Conservation (phyloP, 106 monocot genomes). For the Iris macrosiphon region DNA sequence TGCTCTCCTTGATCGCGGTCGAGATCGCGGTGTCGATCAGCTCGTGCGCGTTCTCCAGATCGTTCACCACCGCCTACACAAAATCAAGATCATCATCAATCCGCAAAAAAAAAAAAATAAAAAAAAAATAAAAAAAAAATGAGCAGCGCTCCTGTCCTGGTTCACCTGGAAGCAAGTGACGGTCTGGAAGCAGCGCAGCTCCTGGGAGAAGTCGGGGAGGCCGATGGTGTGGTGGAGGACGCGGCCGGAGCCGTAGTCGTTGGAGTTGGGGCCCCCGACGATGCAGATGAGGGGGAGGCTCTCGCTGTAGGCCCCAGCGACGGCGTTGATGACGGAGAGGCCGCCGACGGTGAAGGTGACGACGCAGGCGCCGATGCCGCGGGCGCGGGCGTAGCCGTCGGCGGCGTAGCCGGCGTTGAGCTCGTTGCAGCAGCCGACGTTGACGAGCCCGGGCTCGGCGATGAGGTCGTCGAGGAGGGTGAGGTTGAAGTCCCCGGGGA, state of each 20-base stretch:
- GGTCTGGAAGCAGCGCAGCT: conserved; percentile 63
- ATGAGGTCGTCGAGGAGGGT: conserved; percentile 37
- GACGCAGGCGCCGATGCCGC: conserved; percentile 46
- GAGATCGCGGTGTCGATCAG: conserved; percentile 34
- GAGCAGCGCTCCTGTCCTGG: too few relatives aligned
- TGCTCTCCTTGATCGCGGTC: conserved; percentile 49
- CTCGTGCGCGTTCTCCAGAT: conserved; percentile 26
- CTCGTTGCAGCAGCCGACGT: conserved; percentile 54
- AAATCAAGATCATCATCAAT: too few relatives aligned
- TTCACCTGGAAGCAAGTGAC: conserved; percentile 58
- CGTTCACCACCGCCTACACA: too few relatives aligned
- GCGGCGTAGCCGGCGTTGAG: conserved; percentile 69
- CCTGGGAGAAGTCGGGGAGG: conserved; percentile 64
- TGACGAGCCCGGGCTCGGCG: conserved; percentile 19
- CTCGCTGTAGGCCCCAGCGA: conserved; percentile 62
- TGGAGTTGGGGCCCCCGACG: conserved; percentile 52
- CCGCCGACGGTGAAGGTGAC: conserved; percentile 69
- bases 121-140: too few relatives aligned
- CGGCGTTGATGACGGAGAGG: conserved; percentile 56
- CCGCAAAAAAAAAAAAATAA: too few relatives aligned
- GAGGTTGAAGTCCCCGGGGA: conserved; percentile 70
- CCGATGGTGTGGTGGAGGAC: conserved; percentile 79
- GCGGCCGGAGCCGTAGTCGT: conserved; percentile 56
- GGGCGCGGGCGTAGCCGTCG: conserved; percentile 45
- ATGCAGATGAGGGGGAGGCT: conserved; percentile 59